Base-by-base conservation (phyloP, 2,329 filamentous ascomycete genomes). In the Fusarium avenaceum region DNA sequence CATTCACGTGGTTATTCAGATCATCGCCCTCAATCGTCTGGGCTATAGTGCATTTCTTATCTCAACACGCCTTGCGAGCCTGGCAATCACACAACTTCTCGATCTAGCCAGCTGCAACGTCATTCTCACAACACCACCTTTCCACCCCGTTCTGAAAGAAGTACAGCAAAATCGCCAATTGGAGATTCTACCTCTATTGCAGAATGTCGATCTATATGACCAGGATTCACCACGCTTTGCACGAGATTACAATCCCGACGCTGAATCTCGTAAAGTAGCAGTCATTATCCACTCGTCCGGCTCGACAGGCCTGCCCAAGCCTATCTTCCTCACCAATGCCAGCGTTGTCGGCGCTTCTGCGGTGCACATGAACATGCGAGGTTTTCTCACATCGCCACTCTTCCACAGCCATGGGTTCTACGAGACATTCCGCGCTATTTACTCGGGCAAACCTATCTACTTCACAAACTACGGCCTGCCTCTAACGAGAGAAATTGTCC, bases 221-320 rank as follows among this genome's bases (percentile, higher is more conserved):
- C 42, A 63, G 2, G 52, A 65, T 11, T 70, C 70, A 1, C 68
- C 70, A 0, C 53, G 63, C 6, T 72, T 72, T 11, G 42, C 57
- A 2, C 35, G 69, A 22, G 51, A 71, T 1, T 70, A 68, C 7
- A 59, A 38, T 6, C 69, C 69, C 0, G 69, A 70, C 7, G 42
- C 32, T 0, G 70, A 72, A 15, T 62, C 63, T 3, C 51, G 67
- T 2, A 72, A 72, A 6, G 48, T 68, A 0, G 71, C 70, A 0
- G 68, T 72, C 0, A 72, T 72, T 1, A 70, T 80, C 7, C 79
- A 80, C 50, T 80, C 78, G 14, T 71, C 71, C 26, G 87, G 88
- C 9, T 87, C 85, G 0, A 89, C 89, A 0, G 87, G 88, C 0
- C 78, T 90, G 0, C 88, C 88, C 0, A 90, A 90, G 63, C 87